A percentile compares a stretch with the other conserved stretches of the same genome.
Evolutionary conservation across 495 filamentous ascomycete species (phyloP).

Genomic region (Aspergillus mulundensis): DNA sequence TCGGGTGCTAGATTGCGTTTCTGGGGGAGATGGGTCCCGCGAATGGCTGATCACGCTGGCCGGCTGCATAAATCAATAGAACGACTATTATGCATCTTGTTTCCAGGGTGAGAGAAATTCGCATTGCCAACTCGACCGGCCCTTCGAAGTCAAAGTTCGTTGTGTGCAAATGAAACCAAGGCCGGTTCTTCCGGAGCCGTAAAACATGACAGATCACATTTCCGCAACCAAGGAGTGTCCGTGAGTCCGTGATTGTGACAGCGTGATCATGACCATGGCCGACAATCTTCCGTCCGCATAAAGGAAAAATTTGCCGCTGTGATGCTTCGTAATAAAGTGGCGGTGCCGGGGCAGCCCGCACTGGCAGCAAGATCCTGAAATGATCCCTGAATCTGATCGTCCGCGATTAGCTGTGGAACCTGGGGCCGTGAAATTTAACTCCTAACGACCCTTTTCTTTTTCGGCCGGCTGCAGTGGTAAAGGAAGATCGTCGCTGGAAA

Average conservation of each 20-base stretch:
- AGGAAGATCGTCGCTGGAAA: not conserved
- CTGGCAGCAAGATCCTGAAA: not conserved
- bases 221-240: too few species aligned
- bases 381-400: not conserved
- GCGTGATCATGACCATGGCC: not conserved
- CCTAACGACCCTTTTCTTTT: not conserved
- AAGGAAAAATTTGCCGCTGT: not conserved
- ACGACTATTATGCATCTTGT: not conserved
- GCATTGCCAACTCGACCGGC: not conserved
- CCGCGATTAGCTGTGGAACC: not conserved
- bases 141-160: not conserved
- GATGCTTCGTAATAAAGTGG: not conserved
- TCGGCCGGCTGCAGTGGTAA: not conserved
- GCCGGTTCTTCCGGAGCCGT: not conserved
- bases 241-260: not conserved
- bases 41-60: not conserved
- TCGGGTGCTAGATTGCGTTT: not conserved
- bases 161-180: not conserved
- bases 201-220: too few species aligned
- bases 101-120: not conserved
- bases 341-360: not conserved
- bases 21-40: not conserved
- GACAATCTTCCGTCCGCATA: not conserved
- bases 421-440: not conserved
- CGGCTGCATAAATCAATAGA: not conserved